phyloP scores from a whole-genome alignment of 83 land plant genomes.

The Larix sibirica region DNA sequence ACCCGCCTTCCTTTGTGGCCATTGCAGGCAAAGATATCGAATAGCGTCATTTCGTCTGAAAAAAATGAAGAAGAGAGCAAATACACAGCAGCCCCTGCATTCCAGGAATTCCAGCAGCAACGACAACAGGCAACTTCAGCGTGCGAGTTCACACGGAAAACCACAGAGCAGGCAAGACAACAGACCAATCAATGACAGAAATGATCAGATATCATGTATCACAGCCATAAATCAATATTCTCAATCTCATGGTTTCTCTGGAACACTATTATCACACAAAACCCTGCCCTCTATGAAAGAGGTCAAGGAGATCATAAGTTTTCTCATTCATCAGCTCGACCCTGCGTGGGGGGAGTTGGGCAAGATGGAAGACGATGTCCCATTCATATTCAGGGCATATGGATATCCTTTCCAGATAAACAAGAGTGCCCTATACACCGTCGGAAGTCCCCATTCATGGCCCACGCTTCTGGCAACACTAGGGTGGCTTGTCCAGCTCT shows the following conservation, averaged over 20 bases:
- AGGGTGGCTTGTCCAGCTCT: conserved; percentile 71
- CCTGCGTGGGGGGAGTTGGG: conserved; percentile 11
- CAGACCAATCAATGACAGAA: conserved; percentile 45
- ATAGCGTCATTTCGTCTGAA: no score
- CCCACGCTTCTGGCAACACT: conserved; percentile 76
- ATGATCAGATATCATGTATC: conserved; percentile 45
- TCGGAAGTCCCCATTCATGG: conserved; percentile 87
- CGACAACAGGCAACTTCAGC: no score
- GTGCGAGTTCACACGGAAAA: no score
- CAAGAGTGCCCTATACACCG: conserved; percentile 69
- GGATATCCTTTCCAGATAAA: conserved; percentile 71
- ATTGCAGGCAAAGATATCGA: no score
- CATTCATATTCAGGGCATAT: conserved; percentile 38
- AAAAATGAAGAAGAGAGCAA: no score
- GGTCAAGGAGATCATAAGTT: conserved; percentile 49
- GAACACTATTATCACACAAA: conserved; percentile 34
- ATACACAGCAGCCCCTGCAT: no score
- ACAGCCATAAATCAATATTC: conserved; percentile 63
- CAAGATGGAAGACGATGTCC: conserved; percentile 73
- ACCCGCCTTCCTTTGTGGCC: no score
- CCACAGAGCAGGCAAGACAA: neutral
- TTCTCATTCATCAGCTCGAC: conserved; percentile 61
- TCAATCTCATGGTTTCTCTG: conserved; percentile 41
- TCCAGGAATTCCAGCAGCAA: no score
- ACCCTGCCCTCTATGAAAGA: conserved; percentile 74